These are phyloP conservation scores for Lignosus rhinocerotis DNA, from an alignment of 1,284 basidiomycete genomes.

Conservation along the genomic window DNA sequence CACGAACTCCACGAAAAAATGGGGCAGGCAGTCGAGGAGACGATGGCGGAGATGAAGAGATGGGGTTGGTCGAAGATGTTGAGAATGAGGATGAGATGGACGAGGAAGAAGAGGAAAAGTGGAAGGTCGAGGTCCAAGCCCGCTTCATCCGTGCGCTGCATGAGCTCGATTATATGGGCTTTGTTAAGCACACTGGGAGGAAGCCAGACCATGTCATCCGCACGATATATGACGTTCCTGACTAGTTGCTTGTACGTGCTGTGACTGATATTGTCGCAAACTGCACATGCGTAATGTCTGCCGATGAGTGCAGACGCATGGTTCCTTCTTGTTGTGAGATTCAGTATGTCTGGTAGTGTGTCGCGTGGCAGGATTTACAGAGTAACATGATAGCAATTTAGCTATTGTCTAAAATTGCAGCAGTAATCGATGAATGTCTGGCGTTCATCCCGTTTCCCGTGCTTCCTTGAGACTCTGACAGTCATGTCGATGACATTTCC, in stretches of 20 bases:
- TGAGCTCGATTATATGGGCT: conserved; percentile 76
- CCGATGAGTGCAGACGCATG: too few relatives aligned
- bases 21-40: neutral
- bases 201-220: conserved; percentile 74
- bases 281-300: too few relatives aligned
- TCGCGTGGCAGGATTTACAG: too few relatives aligned
- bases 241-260: conserved; percentile 24
- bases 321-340: too few relatives aligned
- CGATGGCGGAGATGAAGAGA: conserved; percentile 20
- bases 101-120: conserved; percentile 47
- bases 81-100: conserved; percentile 37
- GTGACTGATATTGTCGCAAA: too few relatives aligned
- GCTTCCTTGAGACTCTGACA: too few relatives aligned
- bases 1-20: neutral
- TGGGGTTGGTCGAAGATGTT: conserved; percentile 21
- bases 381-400: too few relatives aligned
- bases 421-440: too few relatives aligned
- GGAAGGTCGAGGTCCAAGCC: conserved; percentile 67
- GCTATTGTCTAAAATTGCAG: too few relatives aligned
- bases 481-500: too few relatives aligned
- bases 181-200: conserved; percentile 75
- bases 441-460: too few relatives aligned
- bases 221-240: conserved; percentile 62
- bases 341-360: too few relatives aligned
- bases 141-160: conserved; percentile 76